Percentiles rank a stretch among this genome's conserved stretches.
Evolutionary conservation across 2,329 filamentous ascomycete genomes (phyloP).

Genomic region (Magnaporthiopsis poae): DNA sequence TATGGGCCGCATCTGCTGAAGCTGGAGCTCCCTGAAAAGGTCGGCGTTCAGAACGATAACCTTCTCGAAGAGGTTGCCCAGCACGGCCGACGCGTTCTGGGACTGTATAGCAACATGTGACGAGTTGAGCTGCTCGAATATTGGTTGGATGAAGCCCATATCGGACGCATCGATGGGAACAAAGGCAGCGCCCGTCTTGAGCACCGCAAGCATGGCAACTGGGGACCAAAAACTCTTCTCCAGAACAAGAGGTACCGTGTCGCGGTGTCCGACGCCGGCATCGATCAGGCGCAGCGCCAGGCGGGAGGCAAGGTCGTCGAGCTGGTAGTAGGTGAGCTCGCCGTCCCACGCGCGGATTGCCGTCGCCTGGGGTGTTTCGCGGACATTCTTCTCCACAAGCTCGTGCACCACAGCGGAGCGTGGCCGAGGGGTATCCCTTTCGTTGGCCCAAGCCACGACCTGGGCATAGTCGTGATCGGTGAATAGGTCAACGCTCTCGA

Average conservation of each 20-base stretch:
- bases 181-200: constrained; percentile 42
- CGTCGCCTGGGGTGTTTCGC: constrained; percentile 27
- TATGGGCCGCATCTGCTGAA: constrained; percentile 8
- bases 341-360: constrained; percentile 38
- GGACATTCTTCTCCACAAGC: constrained; percentile 31
- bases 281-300: constrained; percentile 25
- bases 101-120: constrained; percentile 33
- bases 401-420: constrained; percentile 34
- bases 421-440: constrained; percentile 27
- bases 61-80: constrained; percentile 30
- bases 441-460: constrained; percentile 42
- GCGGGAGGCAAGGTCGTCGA: constrained; percentile 27
- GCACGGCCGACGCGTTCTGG: constrained; percentile 29
- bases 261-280: constrained; percentile 39
- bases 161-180: constrained; percentile 40
- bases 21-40: constrained; percentile 5
- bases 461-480: constrained; percentile 46
- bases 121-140: constrained; percentile 34
- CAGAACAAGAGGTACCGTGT: constrained; percentile 56
- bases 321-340: constrained; percentile 30
- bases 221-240: constrained; percentile 62
- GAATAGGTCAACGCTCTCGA: constrained; percentile 42
- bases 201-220: constrained; percentile 56
- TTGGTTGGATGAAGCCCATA: constrained; percentile 29
- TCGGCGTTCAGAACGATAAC: constrained; percentile 22